Percentiles rank a stretch among this genome's conserved stretches.
Conservation (phyloP, 2,329 filamentous ascomycete species). For the Pseudopyricularia javanii region DNA sequence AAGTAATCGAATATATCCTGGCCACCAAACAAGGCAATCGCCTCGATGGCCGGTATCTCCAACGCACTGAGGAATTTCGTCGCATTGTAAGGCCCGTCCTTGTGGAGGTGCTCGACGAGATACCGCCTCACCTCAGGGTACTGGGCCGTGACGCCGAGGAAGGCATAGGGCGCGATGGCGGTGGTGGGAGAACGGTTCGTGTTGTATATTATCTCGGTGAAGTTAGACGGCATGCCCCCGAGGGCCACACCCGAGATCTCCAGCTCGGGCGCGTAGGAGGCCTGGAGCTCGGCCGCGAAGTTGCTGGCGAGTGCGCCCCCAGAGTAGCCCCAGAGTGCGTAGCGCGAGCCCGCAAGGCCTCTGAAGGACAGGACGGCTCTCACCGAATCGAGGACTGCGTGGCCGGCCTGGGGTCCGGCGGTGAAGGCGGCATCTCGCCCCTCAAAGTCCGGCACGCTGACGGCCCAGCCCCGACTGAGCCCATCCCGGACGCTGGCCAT, state of each 20-base stretch:
- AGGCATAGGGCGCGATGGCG: constrained; percentile 15
- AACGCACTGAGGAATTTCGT: background rate
- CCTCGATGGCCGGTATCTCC: background rate
- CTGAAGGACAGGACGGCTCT: constrained; percentile 22
- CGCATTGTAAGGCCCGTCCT: background rate
- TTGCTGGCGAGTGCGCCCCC: constrained; percentile 36
- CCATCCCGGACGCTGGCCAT: constrained; percentile 16
- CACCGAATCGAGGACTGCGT: constrained; percentile 28
- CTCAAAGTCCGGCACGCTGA: constrained; percentile 31
- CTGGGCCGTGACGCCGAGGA: background rate
- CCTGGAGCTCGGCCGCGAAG: constrained; percentile 35
- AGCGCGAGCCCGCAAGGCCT: constrained; percentile 11
- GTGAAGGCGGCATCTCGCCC: constrained; percentile 28
- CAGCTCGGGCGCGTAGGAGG: constrained; percentile 33
- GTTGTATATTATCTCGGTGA: constrained; percentile 22
- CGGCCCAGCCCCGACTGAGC: constrained; percentile 27
- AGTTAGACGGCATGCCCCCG: constrained; percentile 30
- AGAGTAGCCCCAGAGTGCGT: constrained; percentile 40
- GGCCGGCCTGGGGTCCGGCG: constrained; percentile 25
- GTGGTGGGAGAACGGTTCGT: constrained; percentile 18
- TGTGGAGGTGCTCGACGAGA: background rate
- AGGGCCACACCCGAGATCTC: constrained; percentile 20
- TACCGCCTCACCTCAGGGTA: background rate
- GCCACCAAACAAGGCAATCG: background rate
- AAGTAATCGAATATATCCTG: background rate